These are phyloP conservation scores for Echinochloa phyllopogon DNA, from an alignment of 176 grass and related monocot species.

Conservation along the genomic window DNA sequence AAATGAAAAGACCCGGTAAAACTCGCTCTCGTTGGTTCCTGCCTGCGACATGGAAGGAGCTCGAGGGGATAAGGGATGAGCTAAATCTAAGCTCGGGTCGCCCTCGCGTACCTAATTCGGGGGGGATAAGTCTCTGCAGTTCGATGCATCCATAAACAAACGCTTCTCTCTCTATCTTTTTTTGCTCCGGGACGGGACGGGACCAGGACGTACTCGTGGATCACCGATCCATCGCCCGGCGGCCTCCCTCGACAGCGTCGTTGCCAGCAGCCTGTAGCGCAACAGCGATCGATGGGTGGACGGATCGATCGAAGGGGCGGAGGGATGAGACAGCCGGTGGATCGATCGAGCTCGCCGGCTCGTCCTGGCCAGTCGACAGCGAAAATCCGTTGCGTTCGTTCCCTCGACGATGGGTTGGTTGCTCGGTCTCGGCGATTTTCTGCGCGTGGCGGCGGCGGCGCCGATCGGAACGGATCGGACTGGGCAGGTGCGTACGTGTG, in stretches of 20 bases:
- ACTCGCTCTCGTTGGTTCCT: not conserved
- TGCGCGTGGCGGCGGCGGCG: not conserved
- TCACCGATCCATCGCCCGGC: not conserved
- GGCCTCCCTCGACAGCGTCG: constrained; percentile 33
- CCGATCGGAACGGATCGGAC: too few species aligned
- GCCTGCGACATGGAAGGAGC: too few species aligned
- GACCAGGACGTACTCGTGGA: not conserved
- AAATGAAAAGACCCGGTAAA: not conserved
- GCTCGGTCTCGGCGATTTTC: not conserved
- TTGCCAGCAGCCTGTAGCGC: constrained; percentile 47
- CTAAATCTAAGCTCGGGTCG: constrained; percentile 34
- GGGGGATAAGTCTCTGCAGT: constrained; percentile 32
- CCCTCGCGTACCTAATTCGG: constrained; percentile 40
- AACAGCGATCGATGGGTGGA: not conserved
- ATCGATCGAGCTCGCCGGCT: not conserved
- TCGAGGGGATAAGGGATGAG: not conserved
- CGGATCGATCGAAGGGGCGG: not conserved
- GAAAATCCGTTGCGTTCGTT: not conserved
- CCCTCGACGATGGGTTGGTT: not conserved
- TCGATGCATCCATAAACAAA: not conserved
- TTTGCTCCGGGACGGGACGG: not conserved
- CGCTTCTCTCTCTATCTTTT: not conserved
- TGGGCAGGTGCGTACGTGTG: not conserved
- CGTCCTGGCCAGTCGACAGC: not conserved
- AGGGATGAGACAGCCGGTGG: too few species aligned